A percentile compares a stretch with the other conserved stretches of the same genome.
These are phyloP conservation scores for Acmispon strigosus DNA, from an alignment of 306 rosid genomes.

Conservation along the genomic window DNA sequence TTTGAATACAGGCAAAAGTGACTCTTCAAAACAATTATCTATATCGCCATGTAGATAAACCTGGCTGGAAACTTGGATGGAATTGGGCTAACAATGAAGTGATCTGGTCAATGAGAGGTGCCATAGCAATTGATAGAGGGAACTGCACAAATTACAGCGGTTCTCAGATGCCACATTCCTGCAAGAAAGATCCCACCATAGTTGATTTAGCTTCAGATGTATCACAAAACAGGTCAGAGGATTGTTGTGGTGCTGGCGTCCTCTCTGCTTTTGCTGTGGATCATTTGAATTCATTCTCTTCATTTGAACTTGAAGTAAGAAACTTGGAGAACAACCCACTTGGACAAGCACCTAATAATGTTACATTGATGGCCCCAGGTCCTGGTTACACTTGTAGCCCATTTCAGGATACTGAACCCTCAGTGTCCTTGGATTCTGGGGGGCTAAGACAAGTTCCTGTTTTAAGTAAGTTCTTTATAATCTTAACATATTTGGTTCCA, in stretches of 20 bases:
- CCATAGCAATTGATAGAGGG: constrained; percentile 56
- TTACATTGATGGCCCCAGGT: constrained; percentile 68
- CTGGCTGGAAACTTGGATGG: constrained; percentile 81
- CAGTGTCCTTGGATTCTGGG: constrained; percentile 43
- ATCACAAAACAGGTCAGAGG: constrained; percentile 37
- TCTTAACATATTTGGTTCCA: too few relatives aligned
- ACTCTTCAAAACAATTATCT: constrained; percentile 48
- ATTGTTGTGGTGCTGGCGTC: constrained; percentile 62
- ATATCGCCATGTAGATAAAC: constrained; percentile 64
- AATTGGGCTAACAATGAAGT: constrained; percentile 61
- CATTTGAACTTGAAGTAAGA: constrained; percentile 61
- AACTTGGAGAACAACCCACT: constrained; percentile 20
- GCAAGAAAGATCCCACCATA: constrained; percentile 50
- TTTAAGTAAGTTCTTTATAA: constrained; percentile 40
- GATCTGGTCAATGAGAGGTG: constrained; percentile 76
- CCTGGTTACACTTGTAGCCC: constrained; percentile 77
- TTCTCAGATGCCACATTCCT: constrained; percentile 53
- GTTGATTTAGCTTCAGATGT: constrained; percentile 41
- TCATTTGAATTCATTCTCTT: constrained; percentile 49
- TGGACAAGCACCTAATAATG: constrained; percentile 41
- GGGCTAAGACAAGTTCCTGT: constrained; percentile 62
- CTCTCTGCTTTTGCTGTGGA: constrained; percentile 51
- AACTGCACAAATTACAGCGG: constrained; percentile 50
- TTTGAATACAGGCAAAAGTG: constrained; percentile 56
- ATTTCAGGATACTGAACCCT: constrained; percentile 42